Evolutionary conservation across 2,329 filamentous ascomycete genomes (phyloP).

Genomic region (Amesomyces nigricolor): DNA sequence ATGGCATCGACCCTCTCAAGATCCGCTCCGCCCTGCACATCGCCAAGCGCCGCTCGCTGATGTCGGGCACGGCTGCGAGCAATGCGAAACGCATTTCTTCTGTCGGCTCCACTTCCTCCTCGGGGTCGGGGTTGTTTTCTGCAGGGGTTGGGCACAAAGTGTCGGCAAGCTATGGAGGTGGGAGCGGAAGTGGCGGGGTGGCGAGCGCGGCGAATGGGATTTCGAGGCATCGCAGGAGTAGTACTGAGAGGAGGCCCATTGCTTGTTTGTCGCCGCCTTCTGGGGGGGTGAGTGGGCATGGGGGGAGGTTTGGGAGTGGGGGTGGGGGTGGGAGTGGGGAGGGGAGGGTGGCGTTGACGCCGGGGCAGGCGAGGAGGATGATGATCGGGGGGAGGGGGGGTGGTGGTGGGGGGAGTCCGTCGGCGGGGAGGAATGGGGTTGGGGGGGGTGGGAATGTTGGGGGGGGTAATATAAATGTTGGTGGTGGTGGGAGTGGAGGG

Average conservation of each 20-base stretch:
- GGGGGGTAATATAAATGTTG: no score
- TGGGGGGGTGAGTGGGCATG: not conserved
- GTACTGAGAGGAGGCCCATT: constrained; percentile 44
- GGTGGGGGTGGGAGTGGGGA: not conserved
- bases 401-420: constrained; percentile 2
- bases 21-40: constrained; percentile 50
- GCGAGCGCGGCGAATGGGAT: constrained; percentile 52
- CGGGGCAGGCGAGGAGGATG: constrained; percentile 54
- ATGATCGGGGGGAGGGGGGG: constrained; percentile 41
- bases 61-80: constrained; percentile 34
- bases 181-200: constrained; percentile 25
- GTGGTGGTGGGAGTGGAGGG: no score
- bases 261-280: constrained; percentile 37
- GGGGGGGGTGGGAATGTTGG: no score
- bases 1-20: constrained; percentile 43
- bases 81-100: constrained; percentile 43
- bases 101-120: constrained; percentile 34
- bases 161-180: constrained; percentile 36
- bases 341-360: constrained; percentile 36
- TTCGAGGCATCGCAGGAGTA: constrained; percentile 47
- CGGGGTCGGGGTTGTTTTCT: constrained; percentile 19
- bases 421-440: not conserved
- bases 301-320: constrained; percentile 3
- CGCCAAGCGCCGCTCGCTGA: constrained; percentile 43
- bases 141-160: constrained; percentile 26